phyloP scores from a whole-genome alignment of 225 moss, liverwort and hornwort species.

The Polytrichum commune region DNA sequence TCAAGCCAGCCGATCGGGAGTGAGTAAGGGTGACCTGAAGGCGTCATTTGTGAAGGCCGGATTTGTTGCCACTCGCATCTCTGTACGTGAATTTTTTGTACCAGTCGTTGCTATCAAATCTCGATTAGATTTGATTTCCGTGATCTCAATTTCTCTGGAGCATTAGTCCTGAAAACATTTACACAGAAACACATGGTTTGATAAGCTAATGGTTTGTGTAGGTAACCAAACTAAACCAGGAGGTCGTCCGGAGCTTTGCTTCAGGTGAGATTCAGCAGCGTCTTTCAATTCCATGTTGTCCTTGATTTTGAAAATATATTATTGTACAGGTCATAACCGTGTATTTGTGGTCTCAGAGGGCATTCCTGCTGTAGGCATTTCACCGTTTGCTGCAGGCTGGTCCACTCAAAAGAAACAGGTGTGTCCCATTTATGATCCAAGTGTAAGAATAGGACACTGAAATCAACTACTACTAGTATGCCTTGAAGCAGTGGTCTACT shows the following conservation, averaged over 20 bases:
- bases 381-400: slow-evolving; percentile 90
- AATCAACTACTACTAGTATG: no score
- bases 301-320: neutral
- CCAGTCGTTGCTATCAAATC: neutral
- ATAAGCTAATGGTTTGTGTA: slow-evolving; percentile 19
- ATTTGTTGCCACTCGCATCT: slow-evolving; percentile 94
- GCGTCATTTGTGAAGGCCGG: slow-evolving; percentile 77
- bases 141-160: no score
- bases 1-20: slow-evolving; percentile 92
- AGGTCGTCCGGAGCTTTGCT: slow-evolving; percentile 82
- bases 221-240: slow-evolving; percentile 83
- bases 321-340: neutral
- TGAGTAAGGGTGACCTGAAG: slow-evolving; percentile 65
- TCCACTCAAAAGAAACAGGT: slow-evolving; percentile 58
- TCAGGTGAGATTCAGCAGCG: slow-evolving; percentile 41
- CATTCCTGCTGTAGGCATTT: slow-evolving; percentile 78
- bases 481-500: no score
- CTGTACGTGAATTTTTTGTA: slow-evolving; percentile 41
- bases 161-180: no score
- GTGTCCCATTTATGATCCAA: neutral
- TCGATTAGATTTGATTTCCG: neutral
- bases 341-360: slow-evolving; percentile 59
- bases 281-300: neutral
- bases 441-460: no score
- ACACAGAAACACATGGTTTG: no score